phyloP scores from a whole-genome alignment of 2,329 filamentous ascomycete species.

The Aspergillus arachidicola region DNA sequence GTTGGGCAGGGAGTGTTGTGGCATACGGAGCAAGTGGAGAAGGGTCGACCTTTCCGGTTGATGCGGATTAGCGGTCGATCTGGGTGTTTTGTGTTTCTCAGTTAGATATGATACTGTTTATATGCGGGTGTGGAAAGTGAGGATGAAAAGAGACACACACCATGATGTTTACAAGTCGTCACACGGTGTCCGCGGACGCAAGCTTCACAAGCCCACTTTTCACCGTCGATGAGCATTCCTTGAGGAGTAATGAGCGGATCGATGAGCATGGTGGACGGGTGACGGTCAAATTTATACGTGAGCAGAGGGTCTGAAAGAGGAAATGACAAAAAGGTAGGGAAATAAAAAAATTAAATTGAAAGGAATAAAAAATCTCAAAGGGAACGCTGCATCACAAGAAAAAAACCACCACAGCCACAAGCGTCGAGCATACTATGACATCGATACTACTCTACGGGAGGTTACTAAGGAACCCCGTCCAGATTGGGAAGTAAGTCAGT shows the following conservation, averaged over 20 bases:
- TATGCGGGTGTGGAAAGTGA: no score
- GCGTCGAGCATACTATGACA: neutral
- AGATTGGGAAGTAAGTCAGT: neutral
- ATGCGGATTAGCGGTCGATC: slow-evolving; percentile 91
- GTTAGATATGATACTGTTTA: no score
- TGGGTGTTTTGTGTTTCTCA: slow-evolving; percentile 36
- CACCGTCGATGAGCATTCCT: slow-evolving; percentile 81
- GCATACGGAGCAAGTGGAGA: slow-evolving; percentile 94
- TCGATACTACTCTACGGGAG: neutral
- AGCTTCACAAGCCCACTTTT: slow-evolving; percentile 96
- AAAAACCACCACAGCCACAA: slow-evolving; percentile 9
- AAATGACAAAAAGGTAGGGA: slow-evolving; percentile 15
- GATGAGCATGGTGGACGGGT: slow-evolving; percentile 5
- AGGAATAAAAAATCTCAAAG: neutral
- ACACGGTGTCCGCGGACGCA: slow-evolving; percentile 96
- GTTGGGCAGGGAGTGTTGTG: slow-evolving; percentile 83
- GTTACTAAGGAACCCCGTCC: neutral
- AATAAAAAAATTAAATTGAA: slow-evolving; percentile 8
- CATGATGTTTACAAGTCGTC: slow-evolving; percentile 91
- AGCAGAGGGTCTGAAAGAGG: slow-evolving; percentile 14
- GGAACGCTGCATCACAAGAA: neutral
- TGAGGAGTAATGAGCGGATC: slow-evolving; percentile 10
- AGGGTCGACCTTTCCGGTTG: slow-evolving; percentile 94
- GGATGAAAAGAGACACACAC: slow-evolving; percentile 50
- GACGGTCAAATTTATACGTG: slow-evolving; percentile 21